These are phyloP conservation scores for Plasmodium yoelii DNA, from an alignment of 169 alveolate species.

Conservation along the genomic window DNA sequence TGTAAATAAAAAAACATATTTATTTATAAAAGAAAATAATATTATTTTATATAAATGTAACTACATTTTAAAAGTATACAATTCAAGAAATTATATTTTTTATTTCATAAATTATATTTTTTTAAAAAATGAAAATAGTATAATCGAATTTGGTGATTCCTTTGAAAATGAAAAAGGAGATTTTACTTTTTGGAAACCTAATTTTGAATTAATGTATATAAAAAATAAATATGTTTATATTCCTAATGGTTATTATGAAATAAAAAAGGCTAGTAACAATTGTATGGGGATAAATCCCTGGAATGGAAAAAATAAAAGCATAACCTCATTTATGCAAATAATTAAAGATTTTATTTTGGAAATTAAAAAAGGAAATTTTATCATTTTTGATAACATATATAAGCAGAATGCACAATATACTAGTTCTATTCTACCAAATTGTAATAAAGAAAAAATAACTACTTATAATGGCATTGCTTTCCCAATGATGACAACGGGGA, in stretches of 20 bases:
- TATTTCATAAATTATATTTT: conserved; percentile 15
- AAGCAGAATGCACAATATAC: background rate
- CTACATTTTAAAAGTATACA: conserved; percentile 9
- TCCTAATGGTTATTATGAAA: conserved; percentile 42
- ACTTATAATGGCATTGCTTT: background rate
- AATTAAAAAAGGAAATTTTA: conserved; percentile 17
- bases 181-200: conserved; percentile 33
- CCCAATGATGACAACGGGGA: background rate
- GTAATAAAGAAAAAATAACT: background rate
- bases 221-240: conserved; percentile 14
- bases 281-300: background rate
- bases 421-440: too few species aligned
- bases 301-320: background rate
- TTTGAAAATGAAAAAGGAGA: conserved; percentile 30
- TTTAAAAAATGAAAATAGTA: background rate
- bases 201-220: conserved; percentile 23
- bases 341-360: conserved; percentile 17
- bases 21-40: conserved; percentile 16
- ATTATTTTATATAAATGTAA: conserved; percentile 21
- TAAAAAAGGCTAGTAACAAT: background rate
- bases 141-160: conserved; percentile 43
- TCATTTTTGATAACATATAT: conserved; percentile 8
- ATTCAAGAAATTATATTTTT: conserved; percentile 18
- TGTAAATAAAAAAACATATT: conserved; percentile 19
- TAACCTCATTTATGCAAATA: background rate